Conservation (phyloP, 805 yeast genomes). For the Ogataea nonfermentans region DNA sequence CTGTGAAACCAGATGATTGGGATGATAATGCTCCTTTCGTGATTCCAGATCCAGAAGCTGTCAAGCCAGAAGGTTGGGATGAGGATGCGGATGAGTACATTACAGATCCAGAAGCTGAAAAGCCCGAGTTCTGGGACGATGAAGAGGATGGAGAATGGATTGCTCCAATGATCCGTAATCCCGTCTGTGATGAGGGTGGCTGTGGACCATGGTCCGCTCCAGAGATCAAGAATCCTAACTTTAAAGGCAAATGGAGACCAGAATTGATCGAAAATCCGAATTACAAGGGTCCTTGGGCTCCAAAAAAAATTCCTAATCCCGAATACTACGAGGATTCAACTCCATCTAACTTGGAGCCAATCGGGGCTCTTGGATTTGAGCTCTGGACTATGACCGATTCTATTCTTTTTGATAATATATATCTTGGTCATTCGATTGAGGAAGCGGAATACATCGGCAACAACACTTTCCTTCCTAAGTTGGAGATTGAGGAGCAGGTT, state of each 20-base stretch:
- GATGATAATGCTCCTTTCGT: conserved; percentile 65
- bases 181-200: conserved; percentile 66
- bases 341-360: conserved; percentile 62
- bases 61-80: conserved; percentile 78
- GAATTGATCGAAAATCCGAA: conserved; percentile 71
- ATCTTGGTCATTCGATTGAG: conserved; percentile 76
- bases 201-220: conserved; percentile 85
- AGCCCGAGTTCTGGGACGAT: conserved; percentile 85
- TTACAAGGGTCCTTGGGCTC: conserved; percentile 77
- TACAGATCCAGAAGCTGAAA: conserved; percentile 61
- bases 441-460: conserved; percentile 89
- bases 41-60: conserved; percentile 66
- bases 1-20: conserved; percentile 79
- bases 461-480: conserved; percentile 60
- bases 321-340: conserved; percentile 54
- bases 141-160: conserved; percentile 87
- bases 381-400: conserved; percentile 82
- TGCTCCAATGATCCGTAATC: conserved; percentile 69
- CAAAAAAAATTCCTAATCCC: conserved; percentile 67
- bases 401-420: conserved; percentile 77
- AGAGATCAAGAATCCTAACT: conserved; percentile 61
- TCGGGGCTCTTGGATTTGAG: conserved; percentile 85
- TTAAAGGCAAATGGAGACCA: conserved; percentile 75
- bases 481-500: conserved; percentile 46
- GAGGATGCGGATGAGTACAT: conserved; percentile 58